Evolutionary conservation across 805 yeast species (phyloP).

Genomic region (Candida sphagnicola): DNA sequence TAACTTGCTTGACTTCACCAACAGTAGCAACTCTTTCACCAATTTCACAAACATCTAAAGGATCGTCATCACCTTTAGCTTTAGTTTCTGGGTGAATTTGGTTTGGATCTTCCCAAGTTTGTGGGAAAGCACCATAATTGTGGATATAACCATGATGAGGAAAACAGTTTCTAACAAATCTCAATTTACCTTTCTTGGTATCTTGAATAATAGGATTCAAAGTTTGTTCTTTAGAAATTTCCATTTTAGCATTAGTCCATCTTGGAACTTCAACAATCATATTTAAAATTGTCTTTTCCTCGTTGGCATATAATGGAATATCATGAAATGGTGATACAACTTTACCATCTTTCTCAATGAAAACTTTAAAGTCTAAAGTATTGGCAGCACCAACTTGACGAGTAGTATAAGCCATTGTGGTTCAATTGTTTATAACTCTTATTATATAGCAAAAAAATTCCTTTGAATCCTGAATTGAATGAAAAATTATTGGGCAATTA

Average conservation of each 20-base stretch:
- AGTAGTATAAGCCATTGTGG: conserved; percentile 67
- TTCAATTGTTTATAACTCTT: neutral
- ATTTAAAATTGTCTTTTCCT: conserved; percentile 72
- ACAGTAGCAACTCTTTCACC: conserved; percentile 44
- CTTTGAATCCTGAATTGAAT: neutral
- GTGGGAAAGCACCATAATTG: conserved; percentile 98
- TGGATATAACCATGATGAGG: conserved; percentile 98
- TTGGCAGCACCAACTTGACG: conserved; percentile 95
- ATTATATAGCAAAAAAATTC: no score
- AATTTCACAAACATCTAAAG: conserved; percentile 65
- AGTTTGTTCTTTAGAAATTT: conserved; percentile 77
- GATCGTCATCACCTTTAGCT: conserved; percentile 85
- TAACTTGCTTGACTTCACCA: conserved; percentile 58
- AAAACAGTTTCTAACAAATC: conserved; percentile 96
- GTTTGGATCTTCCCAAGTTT: conserved; percentile 80
- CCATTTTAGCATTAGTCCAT: conserved; percentile 97
- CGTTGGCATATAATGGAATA: conserved; percentile 78
- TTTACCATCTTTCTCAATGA: conserved; percentile 88
- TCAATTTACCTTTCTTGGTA: conserved; percentile 92
- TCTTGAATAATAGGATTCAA: conserved; percentile 96
- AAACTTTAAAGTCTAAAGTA: conserved; percentile 91
- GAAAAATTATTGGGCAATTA: neutral
- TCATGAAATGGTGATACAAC: conserved; percentile 92
- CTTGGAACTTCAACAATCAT: conserved; percentile 97
- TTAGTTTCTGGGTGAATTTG: conserved; percentile 59